Evolutionary conservation across 257 asterid genomes (phyloP), one percentile per base, ranked within the genome.

Genomic region (Gynochthodes officinalis): DNA sequence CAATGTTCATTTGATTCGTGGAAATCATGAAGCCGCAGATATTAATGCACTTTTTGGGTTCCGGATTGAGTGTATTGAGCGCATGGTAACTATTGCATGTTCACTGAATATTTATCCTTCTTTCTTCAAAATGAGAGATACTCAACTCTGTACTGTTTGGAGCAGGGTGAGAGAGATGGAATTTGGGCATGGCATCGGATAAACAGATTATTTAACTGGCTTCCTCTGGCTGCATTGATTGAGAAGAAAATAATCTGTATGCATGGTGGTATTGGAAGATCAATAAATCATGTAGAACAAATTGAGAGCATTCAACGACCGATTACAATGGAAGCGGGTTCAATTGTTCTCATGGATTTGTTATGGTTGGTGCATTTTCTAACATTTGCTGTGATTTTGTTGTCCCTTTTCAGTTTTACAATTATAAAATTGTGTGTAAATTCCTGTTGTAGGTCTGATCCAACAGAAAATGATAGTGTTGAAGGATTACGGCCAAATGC

Each of bases 191-290:
- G 99, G 99, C 97, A 95, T 77, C 92, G 98, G 67, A 85, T 95
- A 80, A 95, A 95, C 74, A 83, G 97, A 82, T 84, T 95, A 82
- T 95, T 95, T 80, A 95, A 95, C 82, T 95, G 99, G 99, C 98
- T 95, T 79, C 99, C 99, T 52, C 85, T 92, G 74, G 97, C 99
- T 57, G 99, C 99, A 33, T 78, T 90, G 77, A 90, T 95, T 46
- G 99, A 95, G 93, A 95, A 92, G 77, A 95, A 95, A 73, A 95
- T 92, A 39, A 88, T 95, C 42, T 92, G 99, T 80, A 95, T 95
- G 99, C 99, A 95, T 78, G 99, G 99, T 78, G 99, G 99, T 70
- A 95, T 95, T 76, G 99, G 99, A 75, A 88, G 98, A 87, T 95
- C 99, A 19, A 95, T 95, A 60, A 95, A 95, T 80, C 99, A 92